phyloP scores from a whole-genome alignment of 805 yeast species.

The Ogataea parapolymorpha region DNA sequence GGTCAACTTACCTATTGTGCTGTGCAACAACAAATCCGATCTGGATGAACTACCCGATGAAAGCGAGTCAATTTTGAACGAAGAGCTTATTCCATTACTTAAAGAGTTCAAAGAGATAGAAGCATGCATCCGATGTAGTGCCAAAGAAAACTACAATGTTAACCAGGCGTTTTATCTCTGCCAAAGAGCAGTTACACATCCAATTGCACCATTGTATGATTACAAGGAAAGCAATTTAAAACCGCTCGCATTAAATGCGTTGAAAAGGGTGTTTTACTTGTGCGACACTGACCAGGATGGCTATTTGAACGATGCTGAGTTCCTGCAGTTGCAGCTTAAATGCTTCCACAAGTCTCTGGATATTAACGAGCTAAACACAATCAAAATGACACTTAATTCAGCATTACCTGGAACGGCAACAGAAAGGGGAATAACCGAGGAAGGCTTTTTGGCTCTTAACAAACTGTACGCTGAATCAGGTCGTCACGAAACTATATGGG shows the following conservation, averaged over 20 bases:
- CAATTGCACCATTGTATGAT: slow-evolving; percentile 89
- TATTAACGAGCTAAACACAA: slow-evolving; percentile 45
- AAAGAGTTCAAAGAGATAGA: slow-evolving; percentile 94
- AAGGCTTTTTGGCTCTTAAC: slow-evolving; percentile 76
- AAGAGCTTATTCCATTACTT: slow-evolving; percentile 81
- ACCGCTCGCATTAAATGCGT: slow-evolving; percentile 70
- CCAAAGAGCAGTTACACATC: slow-evolving; percentile 89
- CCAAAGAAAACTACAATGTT: slow-evolving; percentile 78
- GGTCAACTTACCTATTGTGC: slow-evolving; percentile 86
- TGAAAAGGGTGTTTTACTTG: slow-evolving; percentile 76
- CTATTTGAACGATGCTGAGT: slow-evolving; percentile 64
- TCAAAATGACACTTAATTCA: slow-evolving; percentile 36
- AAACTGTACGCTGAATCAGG: slow-evolving; percentile 86
- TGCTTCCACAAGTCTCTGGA: slow-evolving; percentile 62
- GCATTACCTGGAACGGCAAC: slow-evolving; percentile 31
- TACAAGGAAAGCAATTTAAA: slow-evolving; percentile 84
- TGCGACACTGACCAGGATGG: slow-evolving; percentile 94
- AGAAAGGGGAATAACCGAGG: slow-evolving; percentile 56
- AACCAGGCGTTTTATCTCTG: slow-evolving; percentile 92
- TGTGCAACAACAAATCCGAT: slow-evolving; percentile 67
- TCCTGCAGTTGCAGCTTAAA: slow-evolving; percentile 62
- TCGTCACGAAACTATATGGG: slow-evolving; percentile 97
- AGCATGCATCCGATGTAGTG: slow-evolving; percentile 85
- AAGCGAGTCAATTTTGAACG: slow-evolving; percentile 50
- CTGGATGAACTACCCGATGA: slow-evolving; percentile 34